Evolutionary conservation across 352 stramenopile species (phyloP).

Genomic region (Phytophthora pseudosyringae): DNA sequence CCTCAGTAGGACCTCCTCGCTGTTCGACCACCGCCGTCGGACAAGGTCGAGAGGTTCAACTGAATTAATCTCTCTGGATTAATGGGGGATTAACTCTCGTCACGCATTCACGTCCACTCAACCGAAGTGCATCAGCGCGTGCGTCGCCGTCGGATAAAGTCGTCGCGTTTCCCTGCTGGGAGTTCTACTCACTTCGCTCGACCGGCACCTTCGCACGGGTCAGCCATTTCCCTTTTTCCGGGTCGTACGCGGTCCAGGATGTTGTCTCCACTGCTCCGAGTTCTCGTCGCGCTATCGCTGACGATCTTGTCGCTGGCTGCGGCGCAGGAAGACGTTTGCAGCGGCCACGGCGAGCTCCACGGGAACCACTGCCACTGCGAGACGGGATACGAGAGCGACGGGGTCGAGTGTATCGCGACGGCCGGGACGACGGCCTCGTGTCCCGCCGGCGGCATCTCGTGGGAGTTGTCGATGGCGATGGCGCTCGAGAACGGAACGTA

Average conservation of each 20-base stretch:
- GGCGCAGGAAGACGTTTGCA: slow-evolving; percentile 41
- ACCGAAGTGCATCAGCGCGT: not conserved
- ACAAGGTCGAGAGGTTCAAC: slow-evolving; percentile 16
- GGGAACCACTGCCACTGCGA: slow-evolving; percentile 58
- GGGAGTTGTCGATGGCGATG: slow-evolving; percentile 49
- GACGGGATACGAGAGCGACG: slow-evolving; percentile 48
- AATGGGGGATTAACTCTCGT: not conserved
- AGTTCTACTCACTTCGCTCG: slow-evolving; percentile 10
- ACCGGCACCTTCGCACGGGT: not conserved
- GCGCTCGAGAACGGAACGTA: slow-evolving; percentile 56
- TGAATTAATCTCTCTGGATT: slow-evolving; percentile 15
- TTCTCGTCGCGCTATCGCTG: not conserved
- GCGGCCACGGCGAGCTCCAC: slow-evolving; percentile 48
- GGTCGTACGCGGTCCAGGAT: not conserved
- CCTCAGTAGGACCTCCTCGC: not conserved
- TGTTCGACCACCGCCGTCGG: slow-evolving; percentile 24
- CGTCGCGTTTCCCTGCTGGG: too few relatives aligned
- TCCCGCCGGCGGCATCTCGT: slow-evolving; percentile 45
- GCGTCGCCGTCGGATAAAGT: slow-evolving; percentile 12
- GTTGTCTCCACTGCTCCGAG: slow-evolving; percentile 1
- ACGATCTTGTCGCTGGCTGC: slow-evolving; percentile 15
- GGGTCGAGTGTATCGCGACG: slow-evolving; percentile 40
- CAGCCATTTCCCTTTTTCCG: slow-evolving; percentile 14
- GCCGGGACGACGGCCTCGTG: slow-evolving; percentile 28
- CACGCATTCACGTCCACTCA: slow-evolving; percentile 10